Percentiles rank a stretch among this genome's conserved stretches.
Evolutionary conservation across 495 filamentous ascomycete genomes (phyloP).

Genomic region (Pyronema omphalodes): DNA sequence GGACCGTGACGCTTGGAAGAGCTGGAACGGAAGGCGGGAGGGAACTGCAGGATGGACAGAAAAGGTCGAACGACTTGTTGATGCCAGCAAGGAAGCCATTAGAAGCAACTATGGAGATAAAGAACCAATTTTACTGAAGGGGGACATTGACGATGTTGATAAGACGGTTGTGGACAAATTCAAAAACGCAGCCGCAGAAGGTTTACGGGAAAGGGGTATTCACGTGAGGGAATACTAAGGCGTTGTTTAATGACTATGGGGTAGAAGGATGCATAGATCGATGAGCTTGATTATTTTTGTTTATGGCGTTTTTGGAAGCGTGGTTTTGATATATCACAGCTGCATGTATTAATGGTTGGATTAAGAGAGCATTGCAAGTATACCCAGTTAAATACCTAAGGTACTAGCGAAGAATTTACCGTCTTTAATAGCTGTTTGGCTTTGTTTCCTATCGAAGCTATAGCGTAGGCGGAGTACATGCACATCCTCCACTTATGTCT

Average conservation of each 20-base stretch:
- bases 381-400: no score
- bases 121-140: neutral
- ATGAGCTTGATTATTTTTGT: neutral
- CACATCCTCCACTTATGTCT: no score
- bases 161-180: neutral
- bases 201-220: conserved; percentile 2
- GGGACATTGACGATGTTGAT: neutral
- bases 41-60: conserved; percentile 1
- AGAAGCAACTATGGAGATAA: neutral
- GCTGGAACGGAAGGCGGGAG: conserved; percentile 1
- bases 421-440: no score
- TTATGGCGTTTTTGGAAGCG: neutral
- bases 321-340: neutral
- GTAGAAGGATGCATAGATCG: neutral
- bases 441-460: no score
- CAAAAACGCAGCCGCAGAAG: neutral
- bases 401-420: no score
- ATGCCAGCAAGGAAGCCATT: neutral
- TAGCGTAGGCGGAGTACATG: no score
- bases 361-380: no score
- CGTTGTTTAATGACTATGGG: neutral
- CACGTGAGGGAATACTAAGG: conserved; percentile 1
- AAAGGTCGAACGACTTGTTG: conserved; percentile 1
- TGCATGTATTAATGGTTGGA: neutral
- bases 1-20: conserved; percentile 3